These are phyloP conservation scores for Cicer bijugum DNA, from an alignment of 306 rosid species.

Conservation along the genomic window DNA sequence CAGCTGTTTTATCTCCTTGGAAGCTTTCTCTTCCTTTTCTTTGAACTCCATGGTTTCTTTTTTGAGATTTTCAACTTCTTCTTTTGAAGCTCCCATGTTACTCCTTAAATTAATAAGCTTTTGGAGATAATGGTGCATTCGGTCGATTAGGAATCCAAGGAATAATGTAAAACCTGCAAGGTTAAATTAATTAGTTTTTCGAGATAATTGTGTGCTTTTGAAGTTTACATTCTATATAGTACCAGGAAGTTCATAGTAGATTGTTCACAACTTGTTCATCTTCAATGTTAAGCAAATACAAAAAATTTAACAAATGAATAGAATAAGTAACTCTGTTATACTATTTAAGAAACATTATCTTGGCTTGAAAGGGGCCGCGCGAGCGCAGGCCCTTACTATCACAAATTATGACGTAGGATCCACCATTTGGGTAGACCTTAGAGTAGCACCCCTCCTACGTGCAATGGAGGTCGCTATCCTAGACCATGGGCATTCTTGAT, in stretches of 20 bases:
- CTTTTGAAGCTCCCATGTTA: conserved; percentile 61
- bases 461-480: conserved; percentile 60
- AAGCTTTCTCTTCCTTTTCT: conserved; percentile 66
- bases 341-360: too few relatives aligned
- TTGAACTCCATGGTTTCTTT: conserved; percentile 57
- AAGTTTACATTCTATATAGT: too few relatives aligned
- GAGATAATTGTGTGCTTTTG: too few relatives aligned
- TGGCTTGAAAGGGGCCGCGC: conserved; percentile 47
- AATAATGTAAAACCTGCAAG: conserved; percentile 77
- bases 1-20: conserved; percentile 61
- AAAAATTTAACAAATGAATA: too few relatives aligned
- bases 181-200: neutral
- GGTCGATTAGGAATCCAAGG: conserved; percentile 78
- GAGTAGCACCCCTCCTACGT: conserved; percentile 45
- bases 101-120: conserved; percentile 61
- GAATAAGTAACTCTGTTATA: too few relatives aligned
- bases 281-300: too few relatives aligned
- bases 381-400: conserved; percentile 59
- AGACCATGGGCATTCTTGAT: conserved; percentile 49
- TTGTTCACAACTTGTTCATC: too few relatives aligned
- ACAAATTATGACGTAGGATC: conserved; percentile 71
- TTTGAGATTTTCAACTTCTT: conserved; percentile 64
- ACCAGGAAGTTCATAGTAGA: too few relatives aligned
- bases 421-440: conserved; percentile 56
- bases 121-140: conserved; percentile 70